phyloP scores from a whole-genome alignment of 73 alveolate species.

The Symbiodinium pilosum region DNA sequence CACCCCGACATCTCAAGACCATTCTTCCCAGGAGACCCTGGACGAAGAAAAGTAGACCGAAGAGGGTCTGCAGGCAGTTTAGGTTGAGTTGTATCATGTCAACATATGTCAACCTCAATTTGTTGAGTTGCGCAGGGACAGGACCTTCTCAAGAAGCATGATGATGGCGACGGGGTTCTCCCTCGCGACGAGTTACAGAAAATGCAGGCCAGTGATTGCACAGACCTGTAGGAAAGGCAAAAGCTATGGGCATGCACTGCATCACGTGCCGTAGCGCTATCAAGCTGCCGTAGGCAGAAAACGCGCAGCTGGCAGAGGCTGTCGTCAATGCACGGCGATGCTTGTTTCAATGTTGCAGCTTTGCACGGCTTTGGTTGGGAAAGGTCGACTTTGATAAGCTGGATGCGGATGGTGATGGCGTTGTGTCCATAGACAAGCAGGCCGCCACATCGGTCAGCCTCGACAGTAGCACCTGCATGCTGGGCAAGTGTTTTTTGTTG shows the following conservation, averaged over 20 bases:
- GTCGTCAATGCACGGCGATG: not conserved
- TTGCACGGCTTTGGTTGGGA: not conserved
- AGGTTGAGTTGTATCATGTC: no score
- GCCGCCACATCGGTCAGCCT: conserved; percentile 14
- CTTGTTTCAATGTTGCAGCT: not conserved
- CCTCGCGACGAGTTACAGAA: conserved; percentile 9
- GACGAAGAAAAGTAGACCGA: no score
- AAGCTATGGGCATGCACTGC: not conserved
- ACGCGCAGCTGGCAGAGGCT: not conserved
- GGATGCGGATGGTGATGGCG: conserved; percentile 81
- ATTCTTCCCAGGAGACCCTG: no score
- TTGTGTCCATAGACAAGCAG: conserved; percentile 39
- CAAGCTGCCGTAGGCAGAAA: not conserved
- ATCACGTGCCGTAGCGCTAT: not conserved
- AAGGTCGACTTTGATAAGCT: conserved; percentile 59
- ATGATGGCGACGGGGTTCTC: conserved; percentile 31
- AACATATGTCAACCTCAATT: no score
- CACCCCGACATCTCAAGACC: no score
- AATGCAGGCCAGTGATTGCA: not conserved
- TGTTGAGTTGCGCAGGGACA: not conserved
- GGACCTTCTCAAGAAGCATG: not conserved
- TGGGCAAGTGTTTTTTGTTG: not conserved
- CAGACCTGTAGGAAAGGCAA: not conserved
- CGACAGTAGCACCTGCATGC: not conserved
- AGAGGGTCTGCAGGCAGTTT: no score